Evolutionary conservation across 2,329 filamentous ascomycete species (phyloP).

Genomic region (Dissoconium aciculare): DNA sequence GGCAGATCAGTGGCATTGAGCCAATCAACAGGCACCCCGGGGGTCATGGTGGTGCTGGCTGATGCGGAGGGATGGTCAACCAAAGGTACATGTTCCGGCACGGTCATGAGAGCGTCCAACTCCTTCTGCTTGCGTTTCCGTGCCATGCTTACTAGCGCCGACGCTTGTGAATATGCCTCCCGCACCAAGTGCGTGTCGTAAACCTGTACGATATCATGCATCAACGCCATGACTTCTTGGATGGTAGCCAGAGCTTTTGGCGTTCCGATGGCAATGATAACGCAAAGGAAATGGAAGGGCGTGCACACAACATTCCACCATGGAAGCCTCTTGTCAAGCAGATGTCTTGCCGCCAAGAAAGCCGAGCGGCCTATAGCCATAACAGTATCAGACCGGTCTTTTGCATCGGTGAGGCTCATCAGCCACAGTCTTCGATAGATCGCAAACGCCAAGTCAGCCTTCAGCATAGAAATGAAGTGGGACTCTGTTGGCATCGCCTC

Average conservation of each 20-base stretch:
- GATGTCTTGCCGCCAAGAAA: constrained; percentile 22
- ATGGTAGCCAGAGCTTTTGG: constrained; percentile 24
- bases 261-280: constrained; percentile 28
- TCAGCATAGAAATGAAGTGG: constrained; percentile 32
- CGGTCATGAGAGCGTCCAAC: constrained; percentile 17
- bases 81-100: constrained; percentile 16
- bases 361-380: constrained; percentile 24
- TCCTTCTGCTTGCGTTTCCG: constrained; percentile 21
- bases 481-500: constrained; percentile 21
- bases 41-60: constrained; percentile 15
- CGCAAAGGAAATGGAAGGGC: constrained; percentile 31
- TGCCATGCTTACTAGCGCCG: constrained; percentile 20
- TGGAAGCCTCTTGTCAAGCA: constrained; percentile 24
- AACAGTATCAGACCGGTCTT: constrained; percentile 25
- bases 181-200: constrained; percentile 25
- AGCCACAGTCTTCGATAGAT: constrained; percentile 30
- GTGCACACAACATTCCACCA: constrained; percentile 33
- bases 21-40: constrained; percentile 22
- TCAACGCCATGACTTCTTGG: constrained; percentile 24
- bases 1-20: constrained; percentile 18
- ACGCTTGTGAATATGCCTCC: constrained; percentile 25
- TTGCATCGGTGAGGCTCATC: constrained; percentile 25
- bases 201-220: constrained; percentile 25
- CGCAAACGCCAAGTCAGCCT: constrained; percentile 38
- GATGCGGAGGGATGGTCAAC: constrained; percentile 19